These are phyloP conservation scores for Zygoascus sp. DNA, from an alignment of 1,139 yeast genomes.

Conservation along the genomic window DNA sequence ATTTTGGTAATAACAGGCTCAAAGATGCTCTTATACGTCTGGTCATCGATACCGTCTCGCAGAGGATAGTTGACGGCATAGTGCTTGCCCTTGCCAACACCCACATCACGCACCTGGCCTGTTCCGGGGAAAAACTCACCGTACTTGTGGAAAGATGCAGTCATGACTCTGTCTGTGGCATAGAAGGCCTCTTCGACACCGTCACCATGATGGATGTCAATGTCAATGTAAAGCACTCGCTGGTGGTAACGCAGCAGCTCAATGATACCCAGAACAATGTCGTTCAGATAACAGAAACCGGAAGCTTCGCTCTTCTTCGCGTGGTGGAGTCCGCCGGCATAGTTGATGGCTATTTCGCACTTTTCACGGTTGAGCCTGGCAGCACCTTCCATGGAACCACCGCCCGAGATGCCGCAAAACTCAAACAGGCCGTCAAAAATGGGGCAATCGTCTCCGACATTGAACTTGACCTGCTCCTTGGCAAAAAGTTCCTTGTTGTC, in stretches of 20 bases:
- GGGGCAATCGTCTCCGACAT: conserved; percentile 97
- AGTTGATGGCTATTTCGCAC: conserved; percentile 93
- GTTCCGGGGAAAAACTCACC: conserved; percentile 98
- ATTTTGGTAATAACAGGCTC: conserved; percentile 79
- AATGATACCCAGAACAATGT: conserved; percentile 84
- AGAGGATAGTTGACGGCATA: conserved; percentile 85
- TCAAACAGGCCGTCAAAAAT: conserved; percentile 95
- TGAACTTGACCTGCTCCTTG: conserved; percentile 89
- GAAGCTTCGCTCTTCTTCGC: conserved; percentile 95
- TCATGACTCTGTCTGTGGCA: conserved; percentile 95
- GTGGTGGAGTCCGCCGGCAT: conserved; percentile 97
- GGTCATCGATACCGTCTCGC: conserved; percentile 90
- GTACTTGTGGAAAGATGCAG: conserved; percentile 93
- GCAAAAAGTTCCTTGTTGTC: conserved; percentile 88
- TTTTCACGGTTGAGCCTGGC: conserved; percentile 87
- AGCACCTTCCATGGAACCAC: conserved; percentile 97
- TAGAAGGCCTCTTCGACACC: conserved; percentile 98
- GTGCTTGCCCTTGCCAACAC: conserved; percentile 85
- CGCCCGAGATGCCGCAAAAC: conserved; percentile 90
- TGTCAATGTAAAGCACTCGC: conserved; percentile 90
- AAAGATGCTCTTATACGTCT: conserved; percentile 77
- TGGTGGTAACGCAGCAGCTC: conserved; percentile 89
- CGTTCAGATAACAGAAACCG: conserved; percentile 91
- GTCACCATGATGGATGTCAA: conserved; percentile 97
- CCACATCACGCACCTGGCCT: conserved; percentile 83